Conservation (phyloP, 2,329 filamentous ascomycete species). For the Lasiodiplodia citricola region DNA sequence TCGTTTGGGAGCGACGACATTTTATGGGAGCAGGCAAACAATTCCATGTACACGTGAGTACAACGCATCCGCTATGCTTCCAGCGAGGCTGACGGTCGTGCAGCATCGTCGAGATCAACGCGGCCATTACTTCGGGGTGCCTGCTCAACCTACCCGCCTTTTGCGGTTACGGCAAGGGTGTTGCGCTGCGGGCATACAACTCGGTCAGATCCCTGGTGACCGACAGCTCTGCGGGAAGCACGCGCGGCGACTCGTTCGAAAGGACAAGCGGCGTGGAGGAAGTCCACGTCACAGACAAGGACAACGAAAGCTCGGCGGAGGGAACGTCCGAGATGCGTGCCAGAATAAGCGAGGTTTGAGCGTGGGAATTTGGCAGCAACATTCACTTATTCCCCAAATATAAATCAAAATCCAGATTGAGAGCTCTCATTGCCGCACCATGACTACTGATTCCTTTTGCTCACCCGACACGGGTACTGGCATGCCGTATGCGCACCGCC, state of each 20-base stretch:
- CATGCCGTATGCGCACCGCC: background rate
- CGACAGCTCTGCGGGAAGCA: background rate
- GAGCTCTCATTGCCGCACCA: background rate
- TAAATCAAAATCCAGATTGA: background rate
- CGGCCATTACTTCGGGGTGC: slow-evolving; percentile 10
- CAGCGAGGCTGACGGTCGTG: background rate
- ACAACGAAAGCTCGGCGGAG: background rate
- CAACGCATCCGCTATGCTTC: background rate
- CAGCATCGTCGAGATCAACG: slow-evolving; percentile 10
- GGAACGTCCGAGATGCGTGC: background rate
- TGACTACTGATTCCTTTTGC: background rate
- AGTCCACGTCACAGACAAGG: background rate
- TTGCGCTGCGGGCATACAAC: slow-evolving; percentile 2
- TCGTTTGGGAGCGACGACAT: background rate
- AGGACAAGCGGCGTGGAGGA: background rate
- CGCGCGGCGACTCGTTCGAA: background rate
- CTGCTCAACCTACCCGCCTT: slow-evolving; percentile 15
- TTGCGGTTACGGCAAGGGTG: background rate
- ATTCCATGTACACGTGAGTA: slow-evolving; percentile 17
- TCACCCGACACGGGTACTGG: background rate
- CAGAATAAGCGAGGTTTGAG: background rate
- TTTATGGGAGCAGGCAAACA: slow-evolving; percentile 11
- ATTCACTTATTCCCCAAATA: background rate
- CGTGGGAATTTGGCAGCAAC: background rate
- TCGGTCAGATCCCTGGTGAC: slow-evolving; percentile 2